Conservation (phyloP, 2,329 filamentous ascomycete species). For the Cladophialophora chaetospira region DNA sequence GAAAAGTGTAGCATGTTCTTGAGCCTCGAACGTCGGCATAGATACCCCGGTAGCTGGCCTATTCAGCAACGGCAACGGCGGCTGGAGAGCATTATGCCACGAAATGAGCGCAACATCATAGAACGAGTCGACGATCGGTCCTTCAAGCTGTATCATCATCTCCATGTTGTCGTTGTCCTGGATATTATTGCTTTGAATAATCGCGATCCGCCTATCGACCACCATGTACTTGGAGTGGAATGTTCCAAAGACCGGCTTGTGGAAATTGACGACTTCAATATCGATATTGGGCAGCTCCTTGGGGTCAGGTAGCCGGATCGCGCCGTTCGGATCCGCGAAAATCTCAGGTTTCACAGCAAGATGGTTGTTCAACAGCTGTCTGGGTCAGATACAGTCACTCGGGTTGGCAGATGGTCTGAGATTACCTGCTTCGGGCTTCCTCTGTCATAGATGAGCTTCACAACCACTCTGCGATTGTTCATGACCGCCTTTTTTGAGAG, state of each 20-base stretch:
- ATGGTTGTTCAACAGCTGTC: conserved; percentile 58
- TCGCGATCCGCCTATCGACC: conserved; percentile 69
- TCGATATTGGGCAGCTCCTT: conserved; percentile 72
- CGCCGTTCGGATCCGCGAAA: conserved; percentile 54
- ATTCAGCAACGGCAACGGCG: conserved; percentile 59
- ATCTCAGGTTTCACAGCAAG: conserved; percentile 59
- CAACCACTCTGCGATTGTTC: conserved; percentile 59
- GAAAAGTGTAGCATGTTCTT: conserved; percentile 27
- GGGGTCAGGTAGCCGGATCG: conserved; percentile 62
- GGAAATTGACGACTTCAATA: conserved; percentile 72
- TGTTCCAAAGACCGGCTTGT: conserved; percentile 69
- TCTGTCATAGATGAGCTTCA: conserved; percentile 76
- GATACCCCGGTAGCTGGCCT: conserved; percentile 48
- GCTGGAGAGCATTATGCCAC: conserved; percentile 66
- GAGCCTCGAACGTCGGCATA: conserved; percentile 32
- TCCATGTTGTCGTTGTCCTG: conserved; percentile 77
- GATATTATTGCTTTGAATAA: conserved; percentile 78
- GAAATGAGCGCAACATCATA: conserved; percentile 74
- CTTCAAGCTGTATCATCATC: conserved; percentile 77
- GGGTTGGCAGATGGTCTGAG: not conserved
- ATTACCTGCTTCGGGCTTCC: conserved; percentile 63
- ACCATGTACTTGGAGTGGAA: conserved; percentile 79
- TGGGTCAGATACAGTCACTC: conserved; percentile 46
- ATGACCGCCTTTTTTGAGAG: conserved; percentile 66
- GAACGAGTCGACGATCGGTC: conserved; percentile 72